phyloP scores from a whole-genome alignment of 2,329 filamentous ascomycete species.

The Fusarium sp. region DNA sequence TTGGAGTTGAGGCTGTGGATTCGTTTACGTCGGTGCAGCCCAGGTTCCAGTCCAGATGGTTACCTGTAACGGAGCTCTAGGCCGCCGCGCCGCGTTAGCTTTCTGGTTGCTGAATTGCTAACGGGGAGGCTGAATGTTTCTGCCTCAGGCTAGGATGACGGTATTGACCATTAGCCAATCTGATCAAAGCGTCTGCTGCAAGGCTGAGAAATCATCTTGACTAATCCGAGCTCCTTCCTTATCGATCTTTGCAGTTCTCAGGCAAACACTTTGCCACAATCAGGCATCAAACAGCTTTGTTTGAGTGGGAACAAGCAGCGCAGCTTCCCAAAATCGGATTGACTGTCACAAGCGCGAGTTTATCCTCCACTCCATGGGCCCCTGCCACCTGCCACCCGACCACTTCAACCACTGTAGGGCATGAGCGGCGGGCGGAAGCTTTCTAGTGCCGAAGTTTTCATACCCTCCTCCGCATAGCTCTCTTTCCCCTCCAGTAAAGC shows the following conservation, averaged over 20 bases:
- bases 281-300: slow-evolving; percentile 21
- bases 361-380: slow-evolving; percentile 4
- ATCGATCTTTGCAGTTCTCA: not conserved
- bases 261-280: slow-evolving; percentile 25
- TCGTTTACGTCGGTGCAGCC: slow-evolving; percentile 40
- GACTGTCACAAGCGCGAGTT: slow-evolving; percentile 19
- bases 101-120: slow-evolving; percentile 37
- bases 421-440: slow-evolving; percentile 28
- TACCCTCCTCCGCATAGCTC: slow-evolving; percentile 35
- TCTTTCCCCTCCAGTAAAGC: slow-evolving; percentile 20
- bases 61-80: slow-evolving; percentile 56
- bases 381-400: slow-evolving; percentile 38
- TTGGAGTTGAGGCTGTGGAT: slow-evolving; percentile 40
- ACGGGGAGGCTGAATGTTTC: slow-evolving; percentile 19
- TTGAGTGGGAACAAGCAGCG: not conserved
- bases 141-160: slow-evolving; percentile 42
- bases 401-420: slow-evolving; percentile 31
- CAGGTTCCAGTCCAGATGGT: slow-evolving; percentile 23
- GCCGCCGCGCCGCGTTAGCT: slow-evolving; percentile 56
- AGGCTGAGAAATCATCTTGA: slow-evolving; percentile 15
- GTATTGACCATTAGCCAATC: slow-evolving; percentile 1
- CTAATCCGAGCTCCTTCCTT: not conserved
- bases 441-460: slow-evolving; percentile 41
- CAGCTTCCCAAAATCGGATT: slow-evolving; percentile 15
- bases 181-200: not conserved